Conservation (phyloP, 345 rosid genomes). For the Rhodamnia rubescens region DNA sequence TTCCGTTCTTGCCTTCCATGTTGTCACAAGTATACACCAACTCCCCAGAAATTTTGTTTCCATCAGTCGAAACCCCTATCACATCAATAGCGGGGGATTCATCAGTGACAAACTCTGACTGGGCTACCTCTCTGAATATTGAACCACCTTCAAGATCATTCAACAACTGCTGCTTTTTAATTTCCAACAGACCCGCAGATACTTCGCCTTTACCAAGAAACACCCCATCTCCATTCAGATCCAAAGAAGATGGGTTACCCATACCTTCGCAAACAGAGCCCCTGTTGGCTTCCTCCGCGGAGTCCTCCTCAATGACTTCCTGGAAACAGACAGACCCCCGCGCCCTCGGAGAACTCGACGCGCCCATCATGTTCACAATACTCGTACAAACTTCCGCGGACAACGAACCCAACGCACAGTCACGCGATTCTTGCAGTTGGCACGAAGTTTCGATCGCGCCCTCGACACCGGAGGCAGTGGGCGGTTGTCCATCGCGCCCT, state of each 20-base stretch:
- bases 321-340: background rate
- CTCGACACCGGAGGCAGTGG: background rate
- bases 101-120: slow-evolving; percentile 2
- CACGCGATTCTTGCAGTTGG: background rate
- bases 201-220: background rate
- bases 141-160: slow-evolving; percentile 34
- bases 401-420: background rate
- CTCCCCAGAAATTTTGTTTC: background rate
- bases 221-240: background rate
- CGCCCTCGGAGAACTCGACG: background rate
- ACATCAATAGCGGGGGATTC: slow-evolving; percentile 1
- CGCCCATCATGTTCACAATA: background rate
- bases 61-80: background rate
- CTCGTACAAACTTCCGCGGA: background rate
- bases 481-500: background rate
- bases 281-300: background rate
- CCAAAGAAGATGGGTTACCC: background rate
- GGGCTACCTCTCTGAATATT: background rate
- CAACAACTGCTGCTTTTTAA: slow-evolving; percentile 50
- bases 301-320: background rate
- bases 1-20: slow-evolving; percentile 10
- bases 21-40: background rate
- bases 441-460: background rate
- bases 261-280: background rate
- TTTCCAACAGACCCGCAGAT: slow-evolving; percentile 30